Base-by-base conservation (phyloP, 2,329 filamentous ascomycete genomes). In the Thelonectria discophora region DNA sequence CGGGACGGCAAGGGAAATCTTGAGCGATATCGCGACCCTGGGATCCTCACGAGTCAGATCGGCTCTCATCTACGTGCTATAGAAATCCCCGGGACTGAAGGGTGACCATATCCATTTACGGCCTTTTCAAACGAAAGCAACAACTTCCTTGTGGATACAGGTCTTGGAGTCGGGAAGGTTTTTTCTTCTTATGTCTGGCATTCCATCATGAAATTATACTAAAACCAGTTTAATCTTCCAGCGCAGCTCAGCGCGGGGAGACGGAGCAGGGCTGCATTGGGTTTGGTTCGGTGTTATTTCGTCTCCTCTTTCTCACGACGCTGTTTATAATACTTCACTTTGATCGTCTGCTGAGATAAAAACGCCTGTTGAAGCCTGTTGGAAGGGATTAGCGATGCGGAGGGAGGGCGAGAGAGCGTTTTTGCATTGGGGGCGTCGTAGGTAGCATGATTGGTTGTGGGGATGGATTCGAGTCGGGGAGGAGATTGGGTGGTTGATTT, bases 171-270 rank as follows among this genome's bases (percentile, higher is more conserved):
- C 62, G 52, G 63, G 61, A 59, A 66, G 62, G 51, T n/a, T 39
- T 65, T 67, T 68, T 62, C 61, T 64, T 61, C 62, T 69, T 66
- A 72, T 70, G 71, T 75, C 73, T 72, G 70, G 72, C 72, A 73
- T 78, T 69, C 63, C 70, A 72, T 74, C 64, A 75, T 68, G 72
- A 76, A 72, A 71, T 66, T 73, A 74, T 74, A 72, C 60, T 74
- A 67, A 58, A 75, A 68, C 69, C 65, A 70, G 69, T 74, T 72
- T 74, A 72, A 73, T 72, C 72, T 73, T 76, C 72, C 71, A 75
- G 76, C 76, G 74, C 76, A 75, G 73, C 73, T 76, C 70, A 74
- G 76, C 76, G 77, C 75, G 75, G 63, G 72, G 71, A 71, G 75
- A 74, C 72, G 68, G 75, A 74, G 69, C 67, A 72, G 73, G 75